These are phyloP conservation scores for Cucumis hystrix DNA, from an alignment of 306 rosid genomes.

Conservation along the genomic window DNA sequence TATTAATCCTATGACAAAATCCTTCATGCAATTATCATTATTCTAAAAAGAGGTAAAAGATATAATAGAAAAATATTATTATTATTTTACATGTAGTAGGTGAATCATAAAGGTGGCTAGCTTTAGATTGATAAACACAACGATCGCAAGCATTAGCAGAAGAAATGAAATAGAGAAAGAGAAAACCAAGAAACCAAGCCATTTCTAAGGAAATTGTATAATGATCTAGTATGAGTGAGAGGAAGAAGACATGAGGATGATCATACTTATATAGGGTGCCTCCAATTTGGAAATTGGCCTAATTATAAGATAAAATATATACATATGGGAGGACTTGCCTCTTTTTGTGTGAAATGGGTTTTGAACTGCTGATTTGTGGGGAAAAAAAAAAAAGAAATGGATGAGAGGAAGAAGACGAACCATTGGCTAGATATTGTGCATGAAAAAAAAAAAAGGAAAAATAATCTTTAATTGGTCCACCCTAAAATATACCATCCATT, in stretches of 20 bases:
- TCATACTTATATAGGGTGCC: background rate
- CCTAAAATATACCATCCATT: no score
- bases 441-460: no score
- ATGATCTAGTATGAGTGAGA: background rate
- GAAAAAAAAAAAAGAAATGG: background rate
- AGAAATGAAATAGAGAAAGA: constrained; percentile 29
- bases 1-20: background rate
- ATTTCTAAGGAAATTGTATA: background rate
- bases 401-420: background rate
- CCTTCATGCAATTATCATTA: background rate
- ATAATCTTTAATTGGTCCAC: no score
- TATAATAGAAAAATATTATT: background rate
- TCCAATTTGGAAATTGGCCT: background rate
- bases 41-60: background rate
- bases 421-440: background rate
- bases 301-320: background rate
- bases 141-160: constrained; percentile 34
- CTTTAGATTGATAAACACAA: constrained; percentile 26
- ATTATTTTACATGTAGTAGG: constrained; percentile 45
- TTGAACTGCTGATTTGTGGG: background rate
- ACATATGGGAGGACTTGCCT: background rate
- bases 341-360: background rate
- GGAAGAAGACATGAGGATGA: background rate
- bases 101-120: constrained; percentile 38
- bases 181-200: constrained; percentile 29